These are phyloP conservation scores for Umbilicus rupestris DNA, from an alignment of 164 flowering plant genomes.

Conservation along the genomic window DNA sequence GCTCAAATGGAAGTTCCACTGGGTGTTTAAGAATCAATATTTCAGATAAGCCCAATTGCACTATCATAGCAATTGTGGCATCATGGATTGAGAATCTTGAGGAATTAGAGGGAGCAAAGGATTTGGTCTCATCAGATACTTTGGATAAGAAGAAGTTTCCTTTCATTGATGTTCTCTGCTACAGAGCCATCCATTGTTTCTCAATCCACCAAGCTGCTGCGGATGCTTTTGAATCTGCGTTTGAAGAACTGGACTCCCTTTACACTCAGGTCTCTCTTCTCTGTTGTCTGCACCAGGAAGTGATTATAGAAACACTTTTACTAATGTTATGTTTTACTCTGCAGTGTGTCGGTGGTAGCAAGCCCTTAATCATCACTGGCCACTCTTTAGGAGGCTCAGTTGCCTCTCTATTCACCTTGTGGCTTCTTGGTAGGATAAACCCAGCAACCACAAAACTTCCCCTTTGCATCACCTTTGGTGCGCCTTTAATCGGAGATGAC, in stretches of 20 bases:
- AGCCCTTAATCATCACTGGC: slow-evolving; percentile 28
- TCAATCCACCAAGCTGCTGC: slow-evolving; percentile 19
- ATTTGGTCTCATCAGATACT: slow-evolving; percentile 12
- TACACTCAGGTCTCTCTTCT: slow-evolving; percentile 15
- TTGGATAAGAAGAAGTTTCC: slow-evolving; percentile 8
- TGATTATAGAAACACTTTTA: not conserved
- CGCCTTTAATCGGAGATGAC: slow-evolving; percentile 33
- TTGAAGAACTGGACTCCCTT: slow-evolving; percentile 11
- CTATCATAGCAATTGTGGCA: slow-evolving; percentile 20
- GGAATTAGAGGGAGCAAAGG: not conserved
- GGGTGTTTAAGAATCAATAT: slow-evolving; percentile 1
- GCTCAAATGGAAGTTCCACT: not conserved
- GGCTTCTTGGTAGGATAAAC: slow-evolving; percentile 23
- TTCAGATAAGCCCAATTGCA: not conserved
- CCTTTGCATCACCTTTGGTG: slow-evolving; percentile 43
- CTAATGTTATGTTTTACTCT: not conserved
- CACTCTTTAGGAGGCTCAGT: slow-evolving; percentile 36
- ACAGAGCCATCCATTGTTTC: slow-evolving; percentile 15
- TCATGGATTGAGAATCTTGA: slow-evolving; percentile 9
- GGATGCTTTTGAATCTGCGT: slow-evolving; percentile 13
- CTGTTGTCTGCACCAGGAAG: not conserved
- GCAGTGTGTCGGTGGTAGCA: slow-evolving; percentile 11
- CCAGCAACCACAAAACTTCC: slow-evolving; percentile 14
- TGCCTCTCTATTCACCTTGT: slow-evolving; percentile 43
- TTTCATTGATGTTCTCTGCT: slow-evolving; percentile 19